Evolutionary conservation across 805 yeast genomes (phyloP).

Genomic region (Tetrapisispora iriomotensis): DNA sequence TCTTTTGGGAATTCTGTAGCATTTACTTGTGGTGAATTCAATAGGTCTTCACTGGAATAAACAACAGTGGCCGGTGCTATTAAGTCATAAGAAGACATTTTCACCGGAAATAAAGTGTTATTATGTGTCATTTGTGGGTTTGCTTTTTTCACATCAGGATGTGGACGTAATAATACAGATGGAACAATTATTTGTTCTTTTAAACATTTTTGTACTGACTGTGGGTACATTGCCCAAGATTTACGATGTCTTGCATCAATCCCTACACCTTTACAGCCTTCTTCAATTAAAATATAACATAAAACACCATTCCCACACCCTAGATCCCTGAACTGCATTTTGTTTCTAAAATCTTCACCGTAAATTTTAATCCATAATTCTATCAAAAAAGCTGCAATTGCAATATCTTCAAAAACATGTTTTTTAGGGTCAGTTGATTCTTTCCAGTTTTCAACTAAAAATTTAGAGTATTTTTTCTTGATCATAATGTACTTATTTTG

Average conservation of each 20-base stretch:
- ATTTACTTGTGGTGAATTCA: slow-evolving; percentile 46
- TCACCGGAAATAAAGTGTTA: slow-evolving; percentile 39
- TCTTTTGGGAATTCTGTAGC: slow-evolving; percentile 56
- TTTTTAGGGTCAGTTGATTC: slow-evolving; percentile 91
- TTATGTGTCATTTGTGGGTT: slow-evolving; percentile 51
- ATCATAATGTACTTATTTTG: slow-evolving; percentile 73
- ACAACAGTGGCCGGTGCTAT: slow-evolving; percentile 37
- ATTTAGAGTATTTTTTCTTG: slow-evolving; percentile 72
- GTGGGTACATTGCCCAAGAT: slow-evolving; percentile 74
- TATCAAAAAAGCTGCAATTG: slow-evolving; percentile 87
- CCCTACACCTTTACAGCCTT: slow-evolving; percentile 77
- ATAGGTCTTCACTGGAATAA: slow-evolving; percentile 31
- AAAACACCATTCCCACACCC: slow-evolving; percentile 94
- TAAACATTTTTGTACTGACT: slow-evolving; percentile 45
- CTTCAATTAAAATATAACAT: slow-evolving; percentile 62
- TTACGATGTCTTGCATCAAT: slow-evolving; percentile 85
- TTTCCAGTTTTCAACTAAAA: slow-evolving; percentile 73
- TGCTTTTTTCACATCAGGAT: slow-evolving; percentile 45
- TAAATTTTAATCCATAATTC: slow-evolving; percentile 67
- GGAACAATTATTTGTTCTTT: slow-evolving; percentile 83
- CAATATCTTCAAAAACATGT: slow-evolving; percentile 93
- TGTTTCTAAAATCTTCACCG: slow-evolving; percentile 26
- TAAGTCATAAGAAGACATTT: slow-evolving; percentile 30
- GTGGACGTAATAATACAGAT: slow-evolving; percentile 55
- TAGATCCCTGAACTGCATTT: slow-evolving; percentile 65